phyloP scores from a whole-genome alignment of 345 rosid genomes.

The Pistacia integerrima region DNA sequence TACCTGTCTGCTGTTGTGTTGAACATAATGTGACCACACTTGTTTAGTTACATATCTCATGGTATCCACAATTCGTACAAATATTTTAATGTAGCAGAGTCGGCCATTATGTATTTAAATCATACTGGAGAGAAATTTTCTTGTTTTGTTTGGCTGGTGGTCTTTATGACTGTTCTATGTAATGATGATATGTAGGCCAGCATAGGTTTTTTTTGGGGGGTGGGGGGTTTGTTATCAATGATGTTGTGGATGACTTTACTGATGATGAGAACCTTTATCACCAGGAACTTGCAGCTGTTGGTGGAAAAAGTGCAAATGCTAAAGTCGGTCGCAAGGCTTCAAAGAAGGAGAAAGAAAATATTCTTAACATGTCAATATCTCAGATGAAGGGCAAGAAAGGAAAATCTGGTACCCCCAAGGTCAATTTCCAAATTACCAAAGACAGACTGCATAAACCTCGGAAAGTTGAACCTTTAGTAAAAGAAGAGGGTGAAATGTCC shows the following conservation, averaged over 20 bases:
- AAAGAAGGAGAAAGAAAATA: constrained; percentile 65
- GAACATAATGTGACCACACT: too few relatives aligned
- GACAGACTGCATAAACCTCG: constrained; percentile 63
- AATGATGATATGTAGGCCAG: not conserved
- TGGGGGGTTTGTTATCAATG: not conserved
- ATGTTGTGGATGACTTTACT: constrained; percentile 11
- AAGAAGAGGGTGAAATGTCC: constrained; percentile 99
- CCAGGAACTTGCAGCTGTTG: constrained; percentile 84
- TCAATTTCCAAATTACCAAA: constrained; percentile 39
- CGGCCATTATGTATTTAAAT: too few relatives aligned
- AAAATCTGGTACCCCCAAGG: constrained; percentile 47
- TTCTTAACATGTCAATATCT: constrained; percentile 42
- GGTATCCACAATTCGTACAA: too few relatives aligned
- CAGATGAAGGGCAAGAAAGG: constrained; percentile 57
- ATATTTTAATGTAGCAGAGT: too few relatives aligned
- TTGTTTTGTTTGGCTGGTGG: not conserved
- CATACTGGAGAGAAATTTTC: too few relatives aligned
- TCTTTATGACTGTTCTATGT: not conserved
- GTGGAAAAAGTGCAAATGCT: constrained; percentile 66
- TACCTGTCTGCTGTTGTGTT: too few relatives aligned
- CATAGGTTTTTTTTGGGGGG: not conserved
- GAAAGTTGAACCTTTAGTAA: constrained; percentile 69
- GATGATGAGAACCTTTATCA: constrained; percentile 13
- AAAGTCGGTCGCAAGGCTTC: constrained; percentile 71
- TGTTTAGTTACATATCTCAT: too few relatives aligned